Base-by-base conservation (phyloP, 306 rosid species). In the Senna siamea region DNA sequence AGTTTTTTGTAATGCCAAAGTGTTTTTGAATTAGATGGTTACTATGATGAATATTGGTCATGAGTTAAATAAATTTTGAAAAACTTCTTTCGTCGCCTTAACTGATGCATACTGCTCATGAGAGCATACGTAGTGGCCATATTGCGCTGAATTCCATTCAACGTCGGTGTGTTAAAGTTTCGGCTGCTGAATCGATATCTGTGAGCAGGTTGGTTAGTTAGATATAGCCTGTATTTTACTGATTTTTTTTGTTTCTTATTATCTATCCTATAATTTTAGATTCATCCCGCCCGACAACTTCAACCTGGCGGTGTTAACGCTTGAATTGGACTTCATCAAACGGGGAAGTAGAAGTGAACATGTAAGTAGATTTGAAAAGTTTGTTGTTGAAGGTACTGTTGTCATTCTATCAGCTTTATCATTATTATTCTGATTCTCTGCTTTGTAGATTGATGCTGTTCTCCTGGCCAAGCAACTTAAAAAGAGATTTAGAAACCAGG, bases 291-390 rank as follows among this genome's bases (percentile, higher is more conserved):
- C 97, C 9, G 97, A 87, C 9, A 66, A 85, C 46, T 93, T 91
- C 82, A 67, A 80, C 74, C 82, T 93, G 71, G 96, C 98, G 8
- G 7, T 87, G 85, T 82, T 93, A 15, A 82, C 82, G 6, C 77
- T 93, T 48, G 98, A 93, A 35, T 80, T 93, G 87, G 98, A 93
- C 79, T 91, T 93, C 65, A 83, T 91, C 80, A 89, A 87, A 71
- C 87, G 78, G 75, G 92, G 92, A 40, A 73, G 54, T 55, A 91
- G 82, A 83, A 93, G 65, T 79, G 98, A 93, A 72, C 96, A 93
- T 92, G 98, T 87, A 41, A 35, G 78, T 57, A 20, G 62, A 52
- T 19, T 70, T 64, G 40, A 55, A 47, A 28, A 15, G 43, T 62
- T 58, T 7, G 0, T 56, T 66, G 13, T 23, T 46, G 52, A 13